A percentile compares a stretch with the other conserved stretches of the same genome.
phyloP scores from a whole-genome alignment of 2,329 filamentous ascomycete species.

The Sclerotinia spermophila region DNA sequence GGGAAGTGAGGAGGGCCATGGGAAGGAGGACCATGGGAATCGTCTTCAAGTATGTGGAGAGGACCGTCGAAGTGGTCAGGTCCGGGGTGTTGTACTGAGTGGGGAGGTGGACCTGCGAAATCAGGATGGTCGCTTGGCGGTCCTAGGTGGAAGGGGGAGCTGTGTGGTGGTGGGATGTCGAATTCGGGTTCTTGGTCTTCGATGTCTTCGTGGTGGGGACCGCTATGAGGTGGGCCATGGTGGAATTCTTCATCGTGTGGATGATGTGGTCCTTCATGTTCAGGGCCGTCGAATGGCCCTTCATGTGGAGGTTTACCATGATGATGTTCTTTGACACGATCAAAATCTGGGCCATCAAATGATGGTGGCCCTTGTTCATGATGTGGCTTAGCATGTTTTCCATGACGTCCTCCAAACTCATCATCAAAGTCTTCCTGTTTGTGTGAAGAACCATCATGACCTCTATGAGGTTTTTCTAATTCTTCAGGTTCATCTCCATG shows the following conservation, averaged over 20 bases:
- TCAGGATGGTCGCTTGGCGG: not conserved
- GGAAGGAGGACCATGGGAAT: constrained; percentile 1
- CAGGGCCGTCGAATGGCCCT: not conserved
- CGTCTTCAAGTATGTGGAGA: too few relatives aligned
- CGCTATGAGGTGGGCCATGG: not conserved
- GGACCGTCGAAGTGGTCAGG: not conserved
- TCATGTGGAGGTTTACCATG: not conserved
- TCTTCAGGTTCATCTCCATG: not conserved
- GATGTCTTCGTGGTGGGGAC: not conserved
- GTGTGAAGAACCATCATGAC: not conserved
- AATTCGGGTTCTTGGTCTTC: not conserved
- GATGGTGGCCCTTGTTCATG: not conserved
- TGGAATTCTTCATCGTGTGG: not conserved
- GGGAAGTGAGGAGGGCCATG: not conserved
- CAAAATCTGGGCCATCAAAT: not conserved
- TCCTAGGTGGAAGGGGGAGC: not conserved
- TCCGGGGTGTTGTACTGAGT: too few relatives aligned
- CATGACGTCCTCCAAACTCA: not conserved
- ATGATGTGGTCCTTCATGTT: not conserved
- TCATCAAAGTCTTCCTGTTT: not conserved
- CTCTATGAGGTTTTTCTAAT: not conserved
- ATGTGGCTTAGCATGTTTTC: not conserved
- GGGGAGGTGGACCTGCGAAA: not conserved
- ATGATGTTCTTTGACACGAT: not conserved
- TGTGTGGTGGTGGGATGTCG: not conserved